A percentile compares a stretch with the other conserved stretches of the same genome.
These are phyloP conservation scores for Aspergillus bombycis DNA, from an alignment of 2,329 filamentous ascomycete species.

Conservation along the genomic window DNA sequence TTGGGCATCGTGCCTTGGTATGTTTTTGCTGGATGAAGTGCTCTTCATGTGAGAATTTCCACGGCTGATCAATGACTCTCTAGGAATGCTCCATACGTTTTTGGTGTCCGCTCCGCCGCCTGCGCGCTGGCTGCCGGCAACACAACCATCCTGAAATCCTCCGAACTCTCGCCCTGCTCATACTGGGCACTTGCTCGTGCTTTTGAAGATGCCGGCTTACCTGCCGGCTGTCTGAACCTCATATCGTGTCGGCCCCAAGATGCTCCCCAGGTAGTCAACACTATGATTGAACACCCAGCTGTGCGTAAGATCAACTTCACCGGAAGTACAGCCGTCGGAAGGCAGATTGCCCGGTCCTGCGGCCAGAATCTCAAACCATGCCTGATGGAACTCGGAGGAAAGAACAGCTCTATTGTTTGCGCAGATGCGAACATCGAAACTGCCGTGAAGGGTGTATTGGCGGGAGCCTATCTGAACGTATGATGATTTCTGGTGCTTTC, in stretches of 20 bases:
- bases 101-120: conserved; percentile 54
- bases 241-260: conserved; percentile 64
- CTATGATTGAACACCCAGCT: conserved; percentile 65
- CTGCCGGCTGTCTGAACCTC: conserved; percentile 73
- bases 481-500: conserved; percentile 11
- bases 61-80: background rate
- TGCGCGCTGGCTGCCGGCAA: conserved; percentile 72
- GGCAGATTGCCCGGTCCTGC: conserved; percentile 67
- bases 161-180: conserved; percentile 66
- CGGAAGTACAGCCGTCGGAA: conserved; percentile 69
- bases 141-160: conserved; percentile 71
- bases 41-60: background rate
- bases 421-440: conserved; percentile 74
- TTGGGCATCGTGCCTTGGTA: conserved; percentile 80
- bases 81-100: conserved; percentile 58
- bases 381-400: conserved; percentile 80
- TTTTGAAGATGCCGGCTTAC: conserved; percentile 73
- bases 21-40: conserved; percentile 11
- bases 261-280: conserved; percentile 67
- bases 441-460: conserved; percentile 50
- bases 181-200: conserved; percentile 64
- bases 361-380: conserved; percentile 76
- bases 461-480: conserved; percentile 39
- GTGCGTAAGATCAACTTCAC: conserved; percentile 78
- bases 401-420: conserved; percentile 76